Percentiles rank a stretch among this genome's conserved stretches.
These are phyloP conservation scores for Pinus taeda DNA, from an alignment of 75 land plant species.

Conservation along the genomic window DNA sequence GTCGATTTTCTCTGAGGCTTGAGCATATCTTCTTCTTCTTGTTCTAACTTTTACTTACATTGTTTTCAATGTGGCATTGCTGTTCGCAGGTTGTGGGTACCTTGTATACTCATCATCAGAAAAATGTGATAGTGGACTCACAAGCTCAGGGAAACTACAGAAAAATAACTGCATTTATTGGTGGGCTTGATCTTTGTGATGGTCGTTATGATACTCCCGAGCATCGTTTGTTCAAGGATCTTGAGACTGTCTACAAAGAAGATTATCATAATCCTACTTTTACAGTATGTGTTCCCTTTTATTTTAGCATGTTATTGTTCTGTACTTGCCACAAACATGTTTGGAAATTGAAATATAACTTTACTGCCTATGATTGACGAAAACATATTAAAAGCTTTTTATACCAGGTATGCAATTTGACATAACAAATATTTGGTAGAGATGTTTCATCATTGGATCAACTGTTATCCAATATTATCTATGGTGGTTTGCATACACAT, in stretches of 20 bases:
- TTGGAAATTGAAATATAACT: background rate
- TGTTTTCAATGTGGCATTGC: background rate
- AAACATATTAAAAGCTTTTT: too few species aligned
- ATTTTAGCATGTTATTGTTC: background rate
- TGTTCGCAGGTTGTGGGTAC: constrained; percentile 88
- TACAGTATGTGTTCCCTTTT: constrained; percentile 42
- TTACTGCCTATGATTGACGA: background rate
- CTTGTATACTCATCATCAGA: constrained; percentile 93
- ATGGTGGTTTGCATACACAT: too few species aligned
- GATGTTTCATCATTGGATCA: background rate
- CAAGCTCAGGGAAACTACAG: constrained; percentile 71
- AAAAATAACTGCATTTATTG: constrained; percentile 80
- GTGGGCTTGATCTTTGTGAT: constrained; percentile 93
- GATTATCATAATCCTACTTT: constrained; percentile 89
- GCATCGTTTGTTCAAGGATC: constrained; percentile 68
- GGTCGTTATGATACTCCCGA: constrained; percentile 95
- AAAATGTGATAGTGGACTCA: constrained; percentile 77
- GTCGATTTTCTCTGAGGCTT: background rate
- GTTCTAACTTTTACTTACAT: background rate
- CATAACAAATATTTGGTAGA: background rate
- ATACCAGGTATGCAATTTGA: too few species aligned
- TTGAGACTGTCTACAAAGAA: constrained; percentile 59
- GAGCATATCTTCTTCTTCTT: background rate
- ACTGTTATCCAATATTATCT: background rate
- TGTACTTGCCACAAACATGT: background rate